These are phyloP conservation scores for Hyphodiscus sp. DNA, from an alignment of 2,329 filamentous ascomycete genomes.

Conservation along the genomic window DNA sequence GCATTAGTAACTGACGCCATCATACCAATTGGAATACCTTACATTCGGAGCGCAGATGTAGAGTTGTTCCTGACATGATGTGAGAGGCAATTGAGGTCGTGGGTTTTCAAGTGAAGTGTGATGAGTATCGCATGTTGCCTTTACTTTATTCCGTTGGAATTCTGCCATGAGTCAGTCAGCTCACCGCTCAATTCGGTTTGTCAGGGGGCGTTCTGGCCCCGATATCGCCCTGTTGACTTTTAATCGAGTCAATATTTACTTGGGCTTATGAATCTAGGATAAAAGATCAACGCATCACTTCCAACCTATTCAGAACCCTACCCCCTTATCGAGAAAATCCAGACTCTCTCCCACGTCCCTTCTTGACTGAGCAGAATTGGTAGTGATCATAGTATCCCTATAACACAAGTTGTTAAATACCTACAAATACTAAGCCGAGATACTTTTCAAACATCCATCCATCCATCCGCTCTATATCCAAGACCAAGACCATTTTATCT, in stretches of 20 bases:
- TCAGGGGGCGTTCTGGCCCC: not conserved
- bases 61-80: conserved; percentile 30
- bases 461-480: not conserved
- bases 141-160: conserved; percentile 1
- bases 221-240: not conserved
- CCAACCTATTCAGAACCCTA: too few relatives aligned
- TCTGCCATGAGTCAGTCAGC: conserved; percentile 12
- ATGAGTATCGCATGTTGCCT: conserved; percentile 7
- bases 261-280: too few relatives aligned
- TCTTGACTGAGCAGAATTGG: too few relatives aligned
- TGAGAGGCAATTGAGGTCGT: not conserved
- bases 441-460: too few relatives aligned
- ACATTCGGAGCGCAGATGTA: conserved; percentile 36
- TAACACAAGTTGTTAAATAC: too few relatives aligned
- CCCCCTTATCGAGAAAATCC: too few relatives aligned
- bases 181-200: conserved; percentile 6
- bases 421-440: not conserved
- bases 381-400: too few relatives aligned
- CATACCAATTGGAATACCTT: conserved; percentile 18
- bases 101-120: conserved; percentile 2
- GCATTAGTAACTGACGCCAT: conserved; percentile 23
- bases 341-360: too few relatives aligned
- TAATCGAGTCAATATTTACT: too few relatives aligned
- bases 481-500: not conserved
- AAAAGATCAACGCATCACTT: too few relatives aligned